Percentiles rank a stretch among this genome's conserved stretches.
phyloP scores from a whole-genome alignment of 2,329 filamentous ascomycete genomes.

The Parafenestella ontariensis region DNA sequence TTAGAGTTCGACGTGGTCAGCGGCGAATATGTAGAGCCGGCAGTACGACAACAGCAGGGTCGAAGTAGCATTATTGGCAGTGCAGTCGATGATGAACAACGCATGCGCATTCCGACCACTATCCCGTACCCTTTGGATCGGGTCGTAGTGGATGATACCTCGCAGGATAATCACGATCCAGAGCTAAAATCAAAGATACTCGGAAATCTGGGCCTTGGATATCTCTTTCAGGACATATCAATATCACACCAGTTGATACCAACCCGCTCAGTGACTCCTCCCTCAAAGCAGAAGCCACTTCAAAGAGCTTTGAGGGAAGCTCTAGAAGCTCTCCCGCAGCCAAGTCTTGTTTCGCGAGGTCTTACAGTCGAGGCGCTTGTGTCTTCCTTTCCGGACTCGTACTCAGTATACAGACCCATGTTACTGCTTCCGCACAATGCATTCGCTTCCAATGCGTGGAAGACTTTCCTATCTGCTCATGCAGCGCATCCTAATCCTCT shows the following conservation, averaged over 20 bases:
- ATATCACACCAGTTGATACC: constrained; percentile 11
- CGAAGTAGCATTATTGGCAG: too few relatives aligned
- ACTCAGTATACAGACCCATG: constrained; percentile 64
- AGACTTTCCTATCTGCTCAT: constrained; percentile 34
- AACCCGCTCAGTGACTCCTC: neutral
- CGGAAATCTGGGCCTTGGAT: constrained; percentile 12
- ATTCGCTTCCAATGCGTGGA: constrained; percentile 49
- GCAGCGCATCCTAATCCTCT: constrained; percentile 33
- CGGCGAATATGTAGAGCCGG: constrained; percentile 1
- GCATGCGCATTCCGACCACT: constrained; percentile 32
- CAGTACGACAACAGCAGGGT: neutral
- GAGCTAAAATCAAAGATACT: constrained; percentile 9
- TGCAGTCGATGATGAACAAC: neutral
- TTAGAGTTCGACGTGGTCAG: constrained; percentile 2
- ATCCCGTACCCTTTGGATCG: constrained; percentile 1
- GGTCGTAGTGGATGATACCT: neutral
- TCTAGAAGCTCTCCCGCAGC: constrained; percentile 17
- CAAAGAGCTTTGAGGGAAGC: constrained; percentile 27
- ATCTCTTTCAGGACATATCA: constrained; percentile 18
- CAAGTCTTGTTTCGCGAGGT: constrained; percentile 17
- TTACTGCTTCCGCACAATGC: constrained; percentile 62
- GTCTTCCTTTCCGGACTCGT: constrained; percentile 49
- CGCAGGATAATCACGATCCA: neutral
- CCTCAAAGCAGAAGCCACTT: constrained; percentile 26
- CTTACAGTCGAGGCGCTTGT: constrained; percentile 25